These are phyloP conservation scores for Usnea hakonensis DNA, from an alignment of 495 filamentous ascomycete species.

Conservation along the genomic window DNA sequence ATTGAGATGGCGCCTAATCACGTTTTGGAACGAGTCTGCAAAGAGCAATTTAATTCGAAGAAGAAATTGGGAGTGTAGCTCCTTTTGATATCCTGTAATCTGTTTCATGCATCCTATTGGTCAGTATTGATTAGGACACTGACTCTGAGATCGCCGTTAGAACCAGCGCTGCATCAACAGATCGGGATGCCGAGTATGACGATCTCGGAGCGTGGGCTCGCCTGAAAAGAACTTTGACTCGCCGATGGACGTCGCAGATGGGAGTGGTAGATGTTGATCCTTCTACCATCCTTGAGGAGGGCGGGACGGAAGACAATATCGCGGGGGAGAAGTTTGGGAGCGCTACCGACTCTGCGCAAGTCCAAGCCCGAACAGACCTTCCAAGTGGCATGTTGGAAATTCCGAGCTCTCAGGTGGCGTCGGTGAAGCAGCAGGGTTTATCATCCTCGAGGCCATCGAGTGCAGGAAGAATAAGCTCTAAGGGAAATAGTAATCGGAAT, in stretches of 20 bases:
- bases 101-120: background rate
- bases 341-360: constrained; percentile 3
- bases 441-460: constrained; percentile 20
- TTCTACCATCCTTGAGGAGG: constrained; percentile 18
- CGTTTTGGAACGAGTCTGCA: constrained; percentile 36
- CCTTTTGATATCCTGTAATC: background rate
- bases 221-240: constrained; percentile 36
- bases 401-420: background rate
- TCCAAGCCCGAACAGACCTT: constrained; percentile 2
- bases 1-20: constrained; percentile 43
- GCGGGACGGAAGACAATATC: constrained; percentile 18
- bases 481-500: constrained; percentile 14
- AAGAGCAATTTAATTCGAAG: constrained; percentile 3
- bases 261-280: constrained; percentile 12
- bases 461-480: background rate
- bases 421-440: constrained; percentile 6
- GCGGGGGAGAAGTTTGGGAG: constrained; percentile 14
- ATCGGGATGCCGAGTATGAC: constrained; percentile 29
- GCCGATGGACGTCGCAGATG: constrained; percentile 37
- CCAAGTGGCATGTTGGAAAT: constrained; percentile 22
- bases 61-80: background rate
- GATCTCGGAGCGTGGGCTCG: constrained; percentile 36
- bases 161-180: constrained; percentile 20
- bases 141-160: background rate
- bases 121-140: background rate